Percentiles rank a stretch among this genome's conserved stretches.
Conservation (phyloP, 306 rosid species). For the Vigna nakashimae region DNA sequence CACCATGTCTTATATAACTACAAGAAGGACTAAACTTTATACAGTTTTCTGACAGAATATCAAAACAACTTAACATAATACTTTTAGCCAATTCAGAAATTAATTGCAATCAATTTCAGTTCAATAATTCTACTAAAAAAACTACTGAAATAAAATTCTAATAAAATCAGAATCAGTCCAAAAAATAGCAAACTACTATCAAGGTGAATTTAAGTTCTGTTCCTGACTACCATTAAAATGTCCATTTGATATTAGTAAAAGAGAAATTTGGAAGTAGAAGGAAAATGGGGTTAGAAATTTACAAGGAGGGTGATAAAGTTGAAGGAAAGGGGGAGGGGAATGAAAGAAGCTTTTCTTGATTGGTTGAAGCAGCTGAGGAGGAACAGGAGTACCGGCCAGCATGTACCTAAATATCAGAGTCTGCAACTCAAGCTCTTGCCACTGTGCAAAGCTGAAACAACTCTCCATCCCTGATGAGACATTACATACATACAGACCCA, state of each 20-base stretch:
- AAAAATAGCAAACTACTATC: no score
- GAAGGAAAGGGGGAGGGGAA: neutral
- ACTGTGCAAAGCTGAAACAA: slow-evolving; percentile 21
- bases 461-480: neutral
- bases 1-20: no score
- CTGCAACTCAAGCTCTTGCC: slow-evolving; percentile 31
- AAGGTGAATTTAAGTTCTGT: neutral
- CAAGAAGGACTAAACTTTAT: neutral
- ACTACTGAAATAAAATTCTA: no score
- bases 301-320: neutral
- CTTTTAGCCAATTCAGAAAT: no score
- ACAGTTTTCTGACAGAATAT: neutral
- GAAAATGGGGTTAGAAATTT: neutral
- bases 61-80: no score
- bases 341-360: neutral
- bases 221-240: neutral
- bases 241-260: neutral
- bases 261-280: neutral
- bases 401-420: slow-evolving; percentile 5
- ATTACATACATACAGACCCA: neutral
- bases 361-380: neutral
- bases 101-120: neutral
- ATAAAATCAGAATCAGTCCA: no score
- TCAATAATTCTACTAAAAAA: neutral
- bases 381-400: neutral